phyloP scores from a whole-genome alignment of 495 filamentous ascomycete species.

The Aspergillus haitiensis region DNA sequence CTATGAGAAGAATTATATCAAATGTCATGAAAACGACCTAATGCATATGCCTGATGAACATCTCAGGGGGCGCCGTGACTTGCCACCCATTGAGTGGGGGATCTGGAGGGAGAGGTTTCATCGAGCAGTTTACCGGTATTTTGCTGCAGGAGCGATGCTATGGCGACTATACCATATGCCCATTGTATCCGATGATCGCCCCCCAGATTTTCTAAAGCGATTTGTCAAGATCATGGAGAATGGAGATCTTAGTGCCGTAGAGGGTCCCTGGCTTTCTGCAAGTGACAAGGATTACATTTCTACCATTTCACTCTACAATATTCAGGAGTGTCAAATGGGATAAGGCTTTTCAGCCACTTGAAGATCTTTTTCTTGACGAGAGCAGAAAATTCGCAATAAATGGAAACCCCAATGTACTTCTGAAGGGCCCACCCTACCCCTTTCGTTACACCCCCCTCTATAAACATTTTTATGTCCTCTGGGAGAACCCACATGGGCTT shows the following conservation, averaged over 20 bases:
- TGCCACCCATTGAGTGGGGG: background rate
- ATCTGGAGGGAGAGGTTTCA: conserved; percentile 2
- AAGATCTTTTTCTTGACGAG: conserved; percentile 6
- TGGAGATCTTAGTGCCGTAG: background rate
- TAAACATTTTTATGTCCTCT: background rate
- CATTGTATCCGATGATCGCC: background rate
- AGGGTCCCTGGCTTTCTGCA: conserved; percentile 3
- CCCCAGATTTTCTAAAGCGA: background rate
- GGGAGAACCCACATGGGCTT: background rate
- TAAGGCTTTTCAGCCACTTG: conserved; percentile 1
- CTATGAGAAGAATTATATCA: background rate
- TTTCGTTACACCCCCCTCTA: background rate
- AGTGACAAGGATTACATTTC: conserved; percentile 2
- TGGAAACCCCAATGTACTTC: too few species aligned
- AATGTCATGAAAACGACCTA: background rate
- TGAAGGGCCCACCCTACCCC: background rate
- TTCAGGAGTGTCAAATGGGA: background rate
- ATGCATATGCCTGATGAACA: background rate
- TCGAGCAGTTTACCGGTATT: conserved; percentile 11
- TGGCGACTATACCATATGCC: conserved; percentile 5
- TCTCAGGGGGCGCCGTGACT: background rate
- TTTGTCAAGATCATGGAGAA: conserved; percentile 5
- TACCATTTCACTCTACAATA: background rate
- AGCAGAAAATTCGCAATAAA: background rate
- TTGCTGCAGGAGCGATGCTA: conserved; percentile 9